Percentiles rank a stretch among this genome's conserved stretches.
Evolutionary conservation across 805 yeast species (phyloP).

Genomic region (Candida sphagnicola): DNA sequence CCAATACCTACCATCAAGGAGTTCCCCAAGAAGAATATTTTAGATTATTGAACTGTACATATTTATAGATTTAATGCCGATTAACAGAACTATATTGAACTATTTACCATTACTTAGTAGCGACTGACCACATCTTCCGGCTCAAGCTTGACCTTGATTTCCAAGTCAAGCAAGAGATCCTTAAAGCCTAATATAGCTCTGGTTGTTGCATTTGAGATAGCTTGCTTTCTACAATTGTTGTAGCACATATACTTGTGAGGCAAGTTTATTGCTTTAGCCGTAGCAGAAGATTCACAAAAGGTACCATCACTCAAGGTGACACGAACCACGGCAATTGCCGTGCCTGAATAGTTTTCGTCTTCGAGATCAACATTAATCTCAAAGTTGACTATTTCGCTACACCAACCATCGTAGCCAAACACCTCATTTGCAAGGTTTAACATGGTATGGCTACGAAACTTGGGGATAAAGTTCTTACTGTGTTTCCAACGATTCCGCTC

Average conservation of each 20-base stretch:
- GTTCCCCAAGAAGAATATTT: conserved; percentile 53
- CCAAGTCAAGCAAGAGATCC: conserved; percentile 9
- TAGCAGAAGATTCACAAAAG: conserved; percentile 31
- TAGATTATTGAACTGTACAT: conserved; percentile 48
- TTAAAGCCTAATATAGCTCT: conserved; percentile 27
- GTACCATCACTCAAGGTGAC: conserved; percentile 45
- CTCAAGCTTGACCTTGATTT: conserved; percentile 4
- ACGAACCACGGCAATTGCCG: conserved; percentile 26
- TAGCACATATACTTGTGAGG: conserved; percentile 32
- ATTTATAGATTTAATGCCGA: no score
- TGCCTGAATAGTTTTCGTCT: conserved; percentile 16
- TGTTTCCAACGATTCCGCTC: conserved; percentile 11
- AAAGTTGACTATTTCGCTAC: conserved; percentile 34
- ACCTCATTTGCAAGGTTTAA: conserved; percentile 45
- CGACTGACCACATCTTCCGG: no score
- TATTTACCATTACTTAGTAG: no score
- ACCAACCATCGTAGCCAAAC: conserved; percentile 60
- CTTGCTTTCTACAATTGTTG: conserved; percentile 43
- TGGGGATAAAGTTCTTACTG: conserved; percentile 2
- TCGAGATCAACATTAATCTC: conserved; percentile 9
- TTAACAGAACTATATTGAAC: no score
- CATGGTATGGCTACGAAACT: conserved; percentile 14
- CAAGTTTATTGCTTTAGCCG: conserved; percentile 30
- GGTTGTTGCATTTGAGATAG: conserved; percentile 43
- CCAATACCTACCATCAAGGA: conserved; percentile 65